Evolutionary conservation across 345 rosid species (phyloP), one percentile per base, ranked within the genome.

Genomic region (Gynandropsis gynandra): DNA sequence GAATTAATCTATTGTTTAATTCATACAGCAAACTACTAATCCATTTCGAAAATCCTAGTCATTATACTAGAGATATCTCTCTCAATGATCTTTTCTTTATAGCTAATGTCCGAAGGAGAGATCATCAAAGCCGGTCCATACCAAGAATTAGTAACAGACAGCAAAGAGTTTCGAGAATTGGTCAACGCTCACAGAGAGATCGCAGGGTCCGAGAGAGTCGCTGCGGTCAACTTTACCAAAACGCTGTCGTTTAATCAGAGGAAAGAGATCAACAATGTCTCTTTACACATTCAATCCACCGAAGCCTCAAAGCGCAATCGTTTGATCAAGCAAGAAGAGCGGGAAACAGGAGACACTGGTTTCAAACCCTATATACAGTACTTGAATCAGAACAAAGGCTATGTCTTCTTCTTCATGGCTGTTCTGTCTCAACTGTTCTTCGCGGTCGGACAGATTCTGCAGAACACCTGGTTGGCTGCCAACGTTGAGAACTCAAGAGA

Each of bases 141-240:
- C 66, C 81, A 77, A 52, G 71, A 84, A 63, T 67, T 90, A 7
- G 58, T 90, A 63, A 49, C 62, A 1, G 71, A 76, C 24, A 82
- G 83, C 74, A 46, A 27, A 68, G 89, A 80, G 64, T 90, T 87
- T 70, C 82, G 73, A 66, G 85, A 77, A 42, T 95, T 90, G 5
- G 96, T 87, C 63, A 75, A 87, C 55, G 96, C 96, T 39, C 96
- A 87, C 70, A 82, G 75, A 75, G 89, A 90, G 67, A 90, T 95
- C 0, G 98, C 98, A 39, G 98, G 98, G 11, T 73, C 85, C 1
- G 83, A 77, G 50, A 80, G 83, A 58, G 75, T 72, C 43, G 42
- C 74, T 1, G 71, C 72, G n/a, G 60, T 58, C 39, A 55, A 65
- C 8, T 79, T 70, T 31, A 53, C 76, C 3, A 49, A 64, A 41